Base-by-base conservation (phyloP, 352 stramenopile species). In the Phytopythium cucurbitacearum region DNA sequence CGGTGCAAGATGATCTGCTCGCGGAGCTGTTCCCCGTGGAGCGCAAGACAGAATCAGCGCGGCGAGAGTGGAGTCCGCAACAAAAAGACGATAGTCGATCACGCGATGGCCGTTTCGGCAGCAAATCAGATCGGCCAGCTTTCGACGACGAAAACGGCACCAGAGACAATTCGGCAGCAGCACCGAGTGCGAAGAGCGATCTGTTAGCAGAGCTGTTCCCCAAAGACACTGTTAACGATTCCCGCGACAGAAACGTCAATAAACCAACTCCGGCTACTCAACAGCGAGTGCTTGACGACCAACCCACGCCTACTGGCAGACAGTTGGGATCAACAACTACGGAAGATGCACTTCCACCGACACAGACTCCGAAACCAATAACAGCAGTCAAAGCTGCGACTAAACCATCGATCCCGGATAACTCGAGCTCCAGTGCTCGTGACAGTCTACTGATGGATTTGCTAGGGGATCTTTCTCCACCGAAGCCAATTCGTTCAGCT, bases 401-500 rank as follows among this genome's bases (percentile, higher is more conserved):
- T 42, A 64, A 48, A 45, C 28, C 32, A 3, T 3, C 15, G n/a
- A 11, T 40, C 1, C 9, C 43, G 13, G 36, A 28, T 28, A 28
- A 50, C 15, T 6, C 48, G 8, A 57, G 61, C 21, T 53, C 59
- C 7, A 86, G 71, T 6, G 67, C 78, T 13, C 61, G 67, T 16
- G 78, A 85, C 36, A 83, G 64, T 59, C 40, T 89, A 11, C 55
- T 89, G 3, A 75, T 74, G 56, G 78, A 85, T 41, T 37, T 89
- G 36, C 50, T 89, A 3, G 52, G 62, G 0, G 70, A 74, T 54
- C 4, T 66, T 15, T 79, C 67, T 5, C 65, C 74, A 40, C 59
- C 69, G 3, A 67, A 69, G 15, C 51, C 71, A 40, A 42, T 33
- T 7, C 59, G 42, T 2, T 28, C 21, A 28, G 21, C 21, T 28